Percentiles rank a stretch among this genome's conserved stretches.
phyloP scores from a whole-genome alignment of 1,284 basidiomycete species.

The Leccinum fallax region DNA sequence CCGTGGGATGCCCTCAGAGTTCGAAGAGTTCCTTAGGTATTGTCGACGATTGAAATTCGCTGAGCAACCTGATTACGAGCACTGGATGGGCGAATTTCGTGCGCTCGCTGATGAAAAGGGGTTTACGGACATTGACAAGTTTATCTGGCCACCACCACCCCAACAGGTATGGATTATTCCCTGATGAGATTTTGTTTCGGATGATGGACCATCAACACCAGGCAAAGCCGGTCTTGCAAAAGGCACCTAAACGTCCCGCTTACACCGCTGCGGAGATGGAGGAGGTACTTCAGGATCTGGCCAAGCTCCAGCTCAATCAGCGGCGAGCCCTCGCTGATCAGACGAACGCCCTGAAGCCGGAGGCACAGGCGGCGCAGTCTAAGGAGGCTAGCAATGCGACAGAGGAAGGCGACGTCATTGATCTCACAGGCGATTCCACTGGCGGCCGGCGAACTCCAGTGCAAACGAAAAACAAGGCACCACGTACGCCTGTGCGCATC shows the following conservation, averaged over 20 bases:
- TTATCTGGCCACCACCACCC: constrained; percentile 69
- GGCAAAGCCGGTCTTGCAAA: constrained; percentile 30
- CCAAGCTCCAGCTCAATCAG: constrained; percentile 54
- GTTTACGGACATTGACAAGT: constrained; percentile 55
- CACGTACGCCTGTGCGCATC: constrained; percentile 37
- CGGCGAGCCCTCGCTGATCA: constrained; percentile 53
- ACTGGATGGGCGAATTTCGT: constrained; percentile 62
- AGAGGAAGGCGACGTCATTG: constrained; percentile 41
- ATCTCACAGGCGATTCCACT: constrained; percentile 52
- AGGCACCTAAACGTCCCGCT: constrained; percentile 32
- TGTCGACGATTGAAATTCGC: constrained; percentile 66
- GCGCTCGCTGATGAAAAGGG: constrained; percentile 60
- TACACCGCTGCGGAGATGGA: constrained; percentile 47
- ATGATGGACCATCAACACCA: constrained; percentile 12
- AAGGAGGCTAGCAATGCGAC: constrained; percentile 28
- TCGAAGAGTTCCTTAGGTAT: constrained; percentile 74
- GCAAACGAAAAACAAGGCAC: constrained; percentile 23
- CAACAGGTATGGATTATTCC: constrained; percentile 27
- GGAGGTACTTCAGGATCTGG: constrained; percentile 57
- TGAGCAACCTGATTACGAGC: constrained; percentile 65
- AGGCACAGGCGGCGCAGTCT: constrained; percentile 36
- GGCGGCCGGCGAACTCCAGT: constrained; percentile 32
- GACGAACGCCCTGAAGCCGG: constrained; percentile 44
- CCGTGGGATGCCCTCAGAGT: constrained; percentile 63
- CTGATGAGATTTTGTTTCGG: neutral